Evolutionary conservation across 176 grass and related monocot genomes (phyloP).

Genomic region (Oryza punctata): DNA sequence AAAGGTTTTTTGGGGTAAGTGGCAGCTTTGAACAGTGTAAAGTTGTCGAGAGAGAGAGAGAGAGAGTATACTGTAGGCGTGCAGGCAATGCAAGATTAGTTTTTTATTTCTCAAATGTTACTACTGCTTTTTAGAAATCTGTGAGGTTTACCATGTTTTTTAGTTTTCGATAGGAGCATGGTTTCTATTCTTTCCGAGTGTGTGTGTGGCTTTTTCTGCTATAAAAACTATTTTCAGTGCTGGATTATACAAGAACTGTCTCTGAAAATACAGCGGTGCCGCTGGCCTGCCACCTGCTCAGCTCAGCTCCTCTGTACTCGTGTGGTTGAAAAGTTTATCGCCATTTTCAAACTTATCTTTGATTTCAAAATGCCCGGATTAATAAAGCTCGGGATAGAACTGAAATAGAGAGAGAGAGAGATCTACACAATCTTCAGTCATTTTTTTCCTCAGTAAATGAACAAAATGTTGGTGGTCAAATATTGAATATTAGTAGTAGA

Average conservation of each 20-base stretch:
- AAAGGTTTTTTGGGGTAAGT: slow-evolving; percentile 2
- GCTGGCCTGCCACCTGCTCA: not conserved
- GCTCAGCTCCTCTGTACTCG: not conserved
- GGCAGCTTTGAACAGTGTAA: slow-evolving; percentile 42
- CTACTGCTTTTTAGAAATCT: slow-evolving; percentile 38
- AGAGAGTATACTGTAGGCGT: slow-evolving; percentile 32
- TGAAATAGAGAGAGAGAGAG: too few species aligned
- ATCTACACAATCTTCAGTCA: not conserved
- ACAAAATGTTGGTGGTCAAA: not conserved
- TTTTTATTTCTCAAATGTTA: not conserved
- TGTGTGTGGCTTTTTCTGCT: slow-evolving; percentile 3
- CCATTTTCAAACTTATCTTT: not conserved
- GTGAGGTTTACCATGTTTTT: slow-evolving; percentile 11
- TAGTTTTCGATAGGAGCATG: not conserved
- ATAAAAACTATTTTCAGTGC: not conserved
- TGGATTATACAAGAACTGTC: not conserved
- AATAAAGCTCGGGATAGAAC: too few species aligned
- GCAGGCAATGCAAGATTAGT: not conserved
- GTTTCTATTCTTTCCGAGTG: slow-evolving; percentile 42
- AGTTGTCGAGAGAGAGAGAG: not conserved
- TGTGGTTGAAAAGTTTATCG: not conserved
- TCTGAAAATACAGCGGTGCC: not conserved
- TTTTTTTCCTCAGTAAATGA: not conserved
- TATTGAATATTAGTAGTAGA: not conserved
- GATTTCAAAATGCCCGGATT: not conserved